Percentiles rank a stretch among this genome's conserved stretches.
Evolutionary conservation across 768 basidiomycete genomes (phyloP).

Genomic region (Collybia nuda): DNA sequence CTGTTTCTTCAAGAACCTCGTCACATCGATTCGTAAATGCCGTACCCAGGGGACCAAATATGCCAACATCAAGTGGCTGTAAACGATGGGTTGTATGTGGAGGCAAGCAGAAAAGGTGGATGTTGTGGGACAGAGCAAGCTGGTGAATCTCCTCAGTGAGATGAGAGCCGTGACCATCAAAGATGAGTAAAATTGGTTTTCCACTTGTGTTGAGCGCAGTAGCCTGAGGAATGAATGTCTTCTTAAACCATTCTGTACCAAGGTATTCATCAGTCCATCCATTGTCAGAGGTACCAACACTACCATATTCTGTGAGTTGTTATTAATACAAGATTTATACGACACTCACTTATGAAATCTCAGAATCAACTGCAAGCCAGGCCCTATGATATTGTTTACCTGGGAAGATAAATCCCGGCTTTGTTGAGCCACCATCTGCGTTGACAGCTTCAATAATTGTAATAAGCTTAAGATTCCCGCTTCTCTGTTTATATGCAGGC

Average conservation of each 20-base stretch:
- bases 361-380: slow-evolving; percentile 22
- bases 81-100: slow-evolving; percentile 21
- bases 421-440: slow-evolving; percentile 31
- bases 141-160: slow-evolving; percentile 17
- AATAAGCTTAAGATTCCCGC: slow-evolving; percentile 36
- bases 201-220: slow-evolving; percentile 16
- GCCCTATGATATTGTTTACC: slow-evolving; percentile 20
- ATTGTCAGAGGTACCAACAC: slow-evolving; percentile 29
- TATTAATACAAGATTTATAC: too few relatives aligned
- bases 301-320: too few relatives aligned
- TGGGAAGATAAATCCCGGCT: slow-evolving; percentile 34
- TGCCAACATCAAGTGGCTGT: slow-evolving; percentile 44
- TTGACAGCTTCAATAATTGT: slow-evolving; percentile 39
- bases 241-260: slow-evolving; percentile 35
- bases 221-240: slow-evolving; percentile 35
- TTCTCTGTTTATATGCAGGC: slow-evolving; percentile 18
- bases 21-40: slow-evolving; percentile 26
- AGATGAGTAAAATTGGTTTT: slow-evolving; percentile 36
- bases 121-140: slow-evolving; percentile 24
- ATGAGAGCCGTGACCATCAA: slow-evolving; percentile 46
- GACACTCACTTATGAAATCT: slow-evolving; percentile 17
- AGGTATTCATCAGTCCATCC: slow-evolving; percentile 42
- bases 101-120: slow-evolving; percentile 34
- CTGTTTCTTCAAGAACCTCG: background rate
- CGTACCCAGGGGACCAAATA: slow-evolving; percentile 33